A percentile compares a stretch with the other conserved stretches of the same genome.
phyloP scores from a whole-genome alignment of 192 early-diverging fungal genomes.

The Linderina pennispora region DNA sequence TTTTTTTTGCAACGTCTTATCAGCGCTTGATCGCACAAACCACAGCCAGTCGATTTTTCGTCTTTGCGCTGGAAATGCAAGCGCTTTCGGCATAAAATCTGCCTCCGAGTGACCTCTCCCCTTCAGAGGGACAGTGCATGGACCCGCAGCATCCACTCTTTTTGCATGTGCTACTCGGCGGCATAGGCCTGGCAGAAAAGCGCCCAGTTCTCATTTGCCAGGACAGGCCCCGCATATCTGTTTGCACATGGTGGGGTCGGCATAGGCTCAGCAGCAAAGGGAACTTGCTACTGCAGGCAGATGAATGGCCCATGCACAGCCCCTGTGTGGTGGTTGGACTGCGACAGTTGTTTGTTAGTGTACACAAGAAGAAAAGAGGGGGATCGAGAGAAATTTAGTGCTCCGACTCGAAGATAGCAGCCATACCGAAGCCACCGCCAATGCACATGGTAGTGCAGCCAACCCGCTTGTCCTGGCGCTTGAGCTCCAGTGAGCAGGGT shows the following conservation, averaged over 20 bases:
- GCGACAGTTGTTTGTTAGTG: too few species aligned
- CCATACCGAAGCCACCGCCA: constrained; percentile 87
- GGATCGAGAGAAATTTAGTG: constrained; percentile 17
- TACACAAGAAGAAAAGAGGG: background rate
- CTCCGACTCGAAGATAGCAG: constrained; percentile 78
- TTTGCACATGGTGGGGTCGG: too few species aligned
- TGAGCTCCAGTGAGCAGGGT: constrained; percentile 91
- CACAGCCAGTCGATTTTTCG: background rate
- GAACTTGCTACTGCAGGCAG: too few species aligned
- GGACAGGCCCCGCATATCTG: too few species aligned
- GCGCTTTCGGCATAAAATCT: background rate
- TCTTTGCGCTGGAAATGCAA: background rate
- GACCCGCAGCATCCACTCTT: background rate
- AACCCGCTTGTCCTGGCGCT: constrained; percentile 75
- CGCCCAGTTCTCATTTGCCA: too few species aligned
- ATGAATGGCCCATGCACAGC: too few species aligned
- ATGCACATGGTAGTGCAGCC: constrained; percentile 92
- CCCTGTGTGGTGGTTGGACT: too few species aligned
- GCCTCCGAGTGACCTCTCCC: background rate
- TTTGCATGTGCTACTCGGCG: too few species aligned
- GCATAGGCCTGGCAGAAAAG: too few species aligned
- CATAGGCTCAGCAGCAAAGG: too few species aligned
- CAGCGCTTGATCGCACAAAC: background rate
- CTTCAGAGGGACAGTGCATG: background rate
- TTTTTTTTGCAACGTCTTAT: too few species aligned